Evolutionary conservation across 2,329 filamentous ascomycete genomes (phyloP).

Genomic region (Emmonsia crescens): DNA sequence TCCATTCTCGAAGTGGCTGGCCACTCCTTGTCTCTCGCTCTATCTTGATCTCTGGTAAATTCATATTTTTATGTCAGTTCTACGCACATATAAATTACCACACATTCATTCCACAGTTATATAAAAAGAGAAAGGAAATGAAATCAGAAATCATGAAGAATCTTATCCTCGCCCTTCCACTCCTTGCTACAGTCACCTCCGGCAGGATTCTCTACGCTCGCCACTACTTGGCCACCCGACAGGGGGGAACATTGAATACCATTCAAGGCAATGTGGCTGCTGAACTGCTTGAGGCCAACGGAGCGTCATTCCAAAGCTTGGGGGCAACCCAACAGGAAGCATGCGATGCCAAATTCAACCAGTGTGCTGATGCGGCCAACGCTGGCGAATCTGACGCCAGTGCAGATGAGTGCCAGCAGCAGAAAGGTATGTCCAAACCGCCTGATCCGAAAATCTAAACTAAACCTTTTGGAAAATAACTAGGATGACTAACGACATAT

Average conservation of each 20-base stretch:
- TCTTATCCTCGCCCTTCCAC: not conserved
- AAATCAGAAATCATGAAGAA: not conserved
- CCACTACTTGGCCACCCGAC: not conserved
- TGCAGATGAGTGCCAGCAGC: not conserved
- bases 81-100: not conserved
- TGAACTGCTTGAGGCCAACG: not conserved
- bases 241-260: not conserved
- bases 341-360: conserved; percentile 1
- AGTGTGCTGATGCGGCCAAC: not conserved
- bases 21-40: conserved; percentile 3
- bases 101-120: not conserved
- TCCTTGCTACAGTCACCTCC: conserved; percentile 2
- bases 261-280: not conserved
- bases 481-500: not conserved
- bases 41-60: too few species aligned
- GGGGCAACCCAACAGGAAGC: not conserved
- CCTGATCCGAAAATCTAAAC: not conserved
- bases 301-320: conserved; percentile 1
- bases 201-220: not conserved
- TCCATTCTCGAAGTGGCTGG: conserved; percentile 4
- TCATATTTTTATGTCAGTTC: not conserved
- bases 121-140: not conserved
- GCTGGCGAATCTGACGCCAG: not conserved
- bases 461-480: not conserved
- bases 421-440: not conserved